Evolutionary conservation across 179 eudicot species (phyloP).

Genomic region (Sideroxylon spinosum): DNA sequence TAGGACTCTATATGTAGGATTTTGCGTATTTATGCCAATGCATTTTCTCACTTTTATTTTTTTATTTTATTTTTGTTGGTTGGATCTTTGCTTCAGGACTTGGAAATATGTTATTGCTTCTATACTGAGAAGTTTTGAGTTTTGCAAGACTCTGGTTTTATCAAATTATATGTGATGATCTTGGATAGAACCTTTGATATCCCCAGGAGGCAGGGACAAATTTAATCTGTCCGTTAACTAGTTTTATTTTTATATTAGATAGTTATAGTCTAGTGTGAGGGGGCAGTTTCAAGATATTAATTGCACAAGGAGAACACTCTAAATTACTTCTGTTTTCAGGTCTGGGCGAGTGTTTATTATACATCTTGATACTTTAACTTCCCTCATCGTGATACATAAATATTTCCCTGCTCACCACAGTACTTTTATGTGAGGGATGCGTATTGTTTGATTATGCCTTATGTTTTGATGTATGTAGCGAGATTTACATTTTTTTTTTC

Average conservation of each 20-base stretch:
- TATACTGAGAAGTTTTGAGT: neutral
- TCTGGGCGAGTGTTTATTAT: neutral
- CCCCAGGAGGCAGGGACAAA: neutral
- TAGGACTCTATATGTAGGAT: neutral
- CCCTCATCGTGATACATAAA: neutral
- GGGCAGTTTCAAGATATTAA: neutral
- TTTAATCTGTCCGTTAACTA: neutral
- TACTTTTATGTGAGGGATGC: neutral
- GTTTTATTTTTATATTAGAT: neutral
- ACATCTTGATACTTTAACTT: neutral
- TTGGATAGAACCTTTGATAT: neutral
- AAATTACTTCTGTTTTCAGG: neutral
- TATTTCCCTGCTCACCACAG: neutral
- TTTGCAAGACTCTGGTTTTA: neutral
- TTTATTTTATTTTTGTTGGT: neutral
- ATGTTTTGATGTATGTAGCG: conserved; percentile 4
- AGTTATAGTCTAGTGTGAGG: neutral
- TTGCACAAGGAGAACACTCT: neutral
- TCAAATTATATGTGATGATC: neutral
- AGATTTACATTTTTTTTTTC: conserved; percentile 1
- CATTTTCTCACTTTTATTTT: neutral
- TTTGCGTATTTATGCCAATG: neutral
- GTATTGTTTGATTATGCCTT: neutral
- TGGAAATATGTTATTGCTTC: neutral
- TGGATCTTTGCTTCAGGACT: neutral